Evolutionary conservation across 495 filamentous ascomycete genomes (phyloP), one percentile per base, ranked within the genome.

Genomic region (Parathielavia appendiculata): DNA sequence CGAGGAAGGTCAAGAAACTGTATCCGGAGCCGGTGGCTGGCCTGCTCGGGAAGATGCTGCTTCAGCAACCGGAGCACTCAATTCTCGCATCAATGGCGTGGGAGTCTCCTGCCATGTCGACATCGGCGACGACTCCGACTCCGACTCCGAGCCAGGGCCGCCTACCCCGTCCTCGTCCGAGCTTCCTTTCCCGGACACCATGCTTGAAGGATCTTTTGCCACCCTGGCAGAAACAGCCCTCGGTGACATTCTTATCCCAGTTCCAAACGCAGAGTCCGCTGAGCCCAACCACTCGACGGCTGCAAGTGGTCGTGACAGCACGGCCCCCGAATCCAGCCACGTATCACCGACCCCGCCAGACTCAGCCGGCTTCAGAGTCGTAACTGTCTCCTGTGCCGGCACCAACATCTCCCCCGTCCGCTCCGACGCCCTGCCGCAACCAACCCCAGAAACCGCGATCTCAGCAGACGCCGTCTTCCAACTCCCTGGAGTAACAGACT

Each of bases 391-490:
- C 1, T 30, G 13, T 16, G 4, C 54, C 12, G 45, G 54, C 22
- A 19, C 49, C 44, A 20, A 41, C 34, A 40, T 56, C 34, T 36
- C 43, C 22, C 35, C 44, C 12, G 34, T 56, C 35, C 54, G 32
- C 11, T 4, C 5, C 5, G 20, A 26, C 32, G 26, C 26, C 12
- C 44, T 40, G 13, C 1, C 54, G 11, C 20, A 40, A 1, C 34
- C 32, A 22, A 14, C 54, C 43, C 22, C 44, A 2, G 22, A 39
- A 9, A 14, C 35, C 0, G 13, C 54, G 7, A 34, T 56, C 14
- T 56, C 54, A 1, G 54, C 54, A 7, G 41, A 59, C 6, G 14
- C 49, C 39, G 22, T 59, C 39, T 59, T 59, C 49, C 40, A 32
- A 1, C 57, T 53, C 13, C 57, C 48, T 26, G 38, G 47, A 0